These are phyloP conservation scores for Apocynum venetum DNA, from an alignment of 257 asterid species.

Conservation along the genomic window DNA sequence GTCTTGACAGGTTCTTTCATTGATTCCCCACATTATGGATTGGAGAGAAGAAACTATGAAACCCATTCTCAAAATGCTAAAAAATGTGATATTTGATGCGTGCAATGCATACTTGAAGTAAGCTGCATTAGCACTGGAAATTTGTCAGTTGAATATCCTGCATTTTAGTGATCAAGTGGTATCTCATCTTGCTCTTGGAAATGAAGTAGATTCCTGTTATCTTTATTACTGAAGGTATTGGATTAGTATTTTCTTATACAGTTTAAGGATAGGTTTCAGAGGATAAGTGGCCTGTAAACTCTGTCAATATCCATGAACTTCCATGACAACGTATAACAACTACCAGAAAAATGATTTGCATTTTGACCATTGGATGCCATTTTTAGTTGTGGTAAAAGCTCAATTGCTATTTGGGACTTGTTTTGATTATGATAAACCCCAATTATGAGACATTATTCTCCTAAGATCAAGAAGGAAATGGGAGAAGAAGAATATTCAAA, in stretches of 20 bases:
- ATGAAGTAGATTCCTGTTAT: background rate
- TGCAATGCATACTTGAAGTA: background rate
- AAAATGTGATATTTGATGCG: background rate
- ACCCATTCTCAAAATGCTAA: background rate
- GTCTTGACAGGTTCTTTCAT: constrained; percentile 79
- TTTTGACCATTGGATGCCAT: background rate
- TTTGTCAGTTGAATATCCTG: background rate
- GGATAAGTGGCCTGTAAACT: background rate
- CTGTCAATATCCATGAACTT: background rate
- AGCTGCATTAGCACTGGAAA: constrained; percentile 1
- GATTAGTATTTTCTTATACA: background rate
- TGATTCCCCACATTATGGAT: background rate
- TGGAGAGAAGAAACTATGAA: background rate
- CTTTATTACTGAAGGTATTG: background rate
- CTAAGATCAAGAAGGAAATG: background rate
- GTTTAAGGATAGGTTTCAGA: background rate
- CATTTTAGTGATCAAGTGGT: background rate
- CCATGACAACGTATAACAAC: background rate
- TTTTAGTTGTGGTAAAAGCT: background rate
- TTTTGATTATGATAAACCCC: background rate
- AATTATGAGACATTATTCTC: background rate
- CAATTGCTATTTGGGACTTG: background rate
- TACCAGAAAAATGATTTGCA: background rate
- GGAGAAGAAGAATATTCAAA: background rate
- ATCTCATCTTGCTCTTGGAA: background rate